Evolutionary conservation across 2,329 filamentous ascomycete species (phyloP).

Genomic region (Fusarium nisikadoi): DNA sequence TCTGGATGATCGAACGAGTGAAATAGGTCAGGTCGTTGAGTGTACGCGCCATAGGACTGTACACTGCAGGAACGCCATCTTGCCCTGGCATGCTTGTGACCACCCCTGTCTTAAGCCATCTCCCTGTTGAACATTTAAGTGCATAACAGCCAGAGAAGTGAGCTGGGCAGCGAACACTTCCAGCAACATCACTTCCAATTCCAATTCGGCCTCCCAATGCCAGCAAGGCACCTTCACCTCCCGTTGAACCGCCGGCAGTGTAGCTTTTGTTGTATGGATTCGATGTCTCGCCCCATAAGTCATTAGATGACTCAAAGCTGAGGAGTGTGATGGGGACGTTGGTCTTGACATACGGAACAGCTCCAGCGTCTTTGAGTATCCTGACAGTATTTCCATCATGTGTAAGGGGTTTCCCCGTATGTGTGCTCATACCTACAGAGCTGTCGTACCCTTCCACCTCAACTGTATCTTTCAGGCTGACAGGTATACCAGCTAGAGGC

Average conservation of each 20-base stretch:
- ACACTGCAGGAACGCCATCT: conserved; percentile 88
- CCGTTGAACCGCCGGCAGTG: conserved; percentile 89
- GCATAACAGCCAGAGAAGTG: conserved; percentile 92
- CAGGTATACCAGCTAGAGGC: conserved; percentile 85
- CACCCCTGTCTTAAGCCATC: conserved; percentile 88
- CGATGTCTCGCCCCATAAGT: conserved; percentile 82
- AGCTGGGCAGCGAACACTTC: conserved; percentile 86
- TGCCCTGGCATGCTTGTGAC: conserved; percentile 92
- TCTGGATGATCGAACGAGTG: conserved; percentile 77
- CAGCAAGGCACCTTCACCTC: conserved; percentile 83
- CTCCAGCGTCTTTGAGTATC: conserved; percentile 86
- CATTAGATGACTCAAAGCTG: conserved; percentile 82
- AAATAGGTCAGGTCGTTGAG: conserved; percentile 87
- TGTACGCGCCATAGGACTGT: conserved; percentile 91
- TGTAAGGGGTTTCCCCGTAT: conserved; percentile 72
- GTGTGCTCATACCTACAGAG: conserved; percentile 81
- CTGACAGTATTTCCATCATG: conserved; percentile 79
- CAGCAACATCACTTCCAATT: conserved; percentile 90
- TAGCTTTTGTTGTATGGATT: conserved; percentile 89
- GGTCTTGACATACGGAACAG: conserved; percentile 92
- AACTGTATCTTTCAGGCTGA: conserved; percentile 85
- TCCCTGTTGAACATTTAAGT: conserved; percentile 85
- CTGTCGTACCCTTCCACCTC: conserved; percentile 85
- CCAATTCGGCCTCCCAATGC: conserved; percentile 87
- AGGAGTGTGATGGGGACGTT: conserved; percentile 87